Conservation (phyloP, 192 early-diverging fungal genomes). For the Coemansia sp. region DNA sequence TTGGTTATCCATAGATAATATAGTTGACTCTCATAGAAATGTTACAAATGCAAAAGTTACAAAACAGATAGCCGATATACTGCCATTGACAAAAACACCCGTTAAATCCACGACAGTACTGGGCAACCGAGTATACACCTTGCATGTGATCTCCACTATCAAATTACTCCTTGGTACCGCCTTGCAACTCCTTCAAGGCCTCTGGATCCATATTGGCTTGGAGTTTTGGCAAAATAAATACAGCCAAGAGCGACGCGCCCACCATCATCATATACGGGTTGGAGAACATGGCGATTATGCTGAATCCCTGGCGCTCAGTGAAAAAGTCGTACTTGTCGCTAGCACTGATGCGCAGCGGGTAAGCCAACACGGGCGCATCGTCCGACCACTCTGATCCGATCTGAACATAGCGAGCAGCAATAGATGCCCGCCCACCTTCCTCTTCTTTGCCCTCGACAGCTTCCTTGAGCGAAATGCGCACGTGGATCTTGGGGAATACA, state of each 20-base stretch:
- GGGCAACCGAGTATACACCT: background rate
- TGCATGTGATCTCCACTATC: background rate
- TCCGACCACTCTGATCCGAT: constrained; percentile 54
- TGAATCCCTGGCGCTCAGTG: constrained; percentile 63
- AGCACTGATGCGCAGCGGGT: constrained; percentile 50
- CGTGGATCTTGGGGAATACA: constrained; percentile 53
- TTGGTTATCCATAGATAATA: background rate
- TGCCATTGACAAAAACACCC: background rate
- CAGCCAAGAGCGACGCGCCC: constrained; percentile 58
- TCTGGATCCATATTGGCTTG: constrained; percentile 65
- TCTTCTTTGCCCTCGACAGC: constrained; percentile 8
- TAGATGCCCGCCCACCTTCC: constrained; percentile 31
- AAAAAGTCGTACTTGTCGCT: constrained; percentile 54
- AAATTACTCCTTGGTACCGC: constrained; percentile 14
- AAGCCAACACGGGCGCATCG: constrained; percentile 39
- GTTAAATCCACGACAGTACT: background rate
- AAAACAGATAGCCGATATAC: background rate
- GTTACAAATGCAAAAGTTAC: constrained; percentile 2
- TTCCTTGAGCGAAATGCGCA: constrained; percentile 43
- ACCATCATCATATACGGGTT: constrained; percentile 75
- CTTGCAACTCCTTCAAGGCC: constrained; percentile 51
- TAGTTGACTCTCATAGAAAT: too few relatives aligned
- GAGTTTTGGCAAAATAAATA: constrained; percentile 67
- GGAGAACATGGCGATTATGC: constrained; percentile 59
- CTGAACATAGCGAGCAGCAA: constrained; percentile 52